phyloP scores from a whole-genome alignment of 208 protist genomes.

The Angomonas deanei region DNA sequence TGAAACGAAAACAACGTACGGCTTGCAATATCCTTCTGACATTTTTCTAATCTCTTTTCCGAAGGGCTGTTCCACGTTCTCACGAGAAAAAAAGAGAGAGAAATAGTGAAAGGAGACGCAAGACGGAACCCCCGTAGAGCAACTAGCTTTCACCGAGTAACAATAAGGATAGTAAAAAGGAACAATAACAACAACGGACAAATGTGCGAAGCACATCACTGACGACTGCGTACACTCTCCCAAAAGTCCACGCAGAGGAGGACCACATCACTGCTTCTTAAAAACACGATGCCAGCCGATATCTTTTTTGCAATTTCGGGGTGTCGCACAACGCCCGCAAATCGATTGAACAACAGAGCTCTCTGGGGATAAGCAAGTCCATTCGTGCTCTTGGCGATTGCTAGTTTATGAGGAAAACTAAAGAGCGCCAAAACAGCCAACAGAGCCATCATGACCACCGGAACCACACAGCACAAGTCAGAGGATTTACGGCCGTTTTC shows the following conservation, averaged over 20 bases:
- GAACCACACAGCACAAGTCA: neutral
- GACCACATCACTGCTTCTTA: neutral
- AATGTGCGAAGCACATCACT: too few relatives aligned
- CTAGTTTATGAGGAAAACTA: neutral
- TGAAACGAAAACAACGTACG: too few relatives aligned
- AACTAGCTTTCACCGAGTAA: neutral
- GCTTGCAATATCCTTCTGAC: too few relatives aligned
- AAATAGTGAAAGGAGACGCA: too few relatives aligned
- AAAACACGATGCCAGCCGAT: neutral
- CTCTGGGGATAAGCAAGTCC: neutral
- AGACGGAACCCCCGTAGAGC: too few relatives aligned
- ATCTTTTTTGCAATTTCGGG: neutral
- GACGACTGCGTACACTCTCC: too few relatives aligned
- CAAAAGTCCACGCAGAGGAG: too few relatives aligned
- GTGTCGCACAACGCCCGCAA: neutral
- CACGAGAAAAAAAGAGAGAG: conserved; percentile 14
- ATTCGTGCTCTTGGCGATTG: neutral
- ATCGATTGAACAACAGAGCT: neutral
- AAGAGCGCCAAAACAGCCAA: neutral
- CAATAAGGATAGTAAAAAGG: neutral
- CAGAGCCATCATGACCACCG: neutral
- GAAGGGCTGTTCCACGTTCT: too few relatives aligned
- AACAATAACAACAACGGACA: too few relatives aligned
- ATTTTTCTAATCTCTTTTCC: too few relatives aligned
- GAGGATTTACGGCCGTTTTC: neutral